Conservation (phyloP, 805 yeast species). For the Cyberlindnera misumaiensis region DNA sequence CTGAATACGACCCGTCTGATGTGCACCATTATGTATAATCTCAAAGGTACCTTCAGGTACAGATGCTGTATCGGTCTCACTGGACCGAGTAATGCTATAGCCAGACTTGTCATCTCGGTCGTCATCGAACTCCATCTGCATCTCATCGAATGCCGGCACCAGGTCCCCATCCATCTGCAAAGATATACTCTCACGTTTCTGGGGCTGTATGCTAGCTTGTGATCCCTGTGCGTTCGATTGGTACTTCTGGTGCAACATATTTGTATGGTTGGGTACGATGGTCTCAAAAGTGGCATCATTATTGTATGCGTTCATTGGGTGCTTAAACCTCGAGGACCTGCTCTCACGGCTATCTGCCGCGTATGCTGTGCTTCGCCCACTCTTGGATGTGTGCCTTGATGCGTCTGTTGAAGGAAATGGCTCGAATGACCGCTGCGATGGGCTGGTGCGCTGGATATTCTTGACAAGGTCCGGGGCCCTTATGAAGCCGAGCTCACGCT, state of each 20-base stretch:
- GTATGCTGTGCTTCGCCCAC: constrained; percentile 4
- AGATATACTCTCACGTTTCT: constrained; percentile 4
- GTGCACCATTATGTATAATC: no score
- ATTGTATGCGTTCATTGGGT: constrained; percentile 18
- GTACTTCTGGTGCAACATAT: constrained; percentile 16
- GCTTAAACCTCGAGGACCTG: constrained; percentile 13
- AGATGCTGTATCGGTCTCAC: no score
- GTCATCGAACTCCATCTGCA: constrained; percentile 18
- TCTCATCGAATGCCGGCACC: constrained; percentile 20
- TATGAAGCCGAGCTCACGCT: no score
- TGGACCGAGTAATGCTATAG: no score
- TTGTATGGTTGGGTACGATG: constrained; percentile 12
- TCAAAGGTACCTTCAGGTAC: no score
- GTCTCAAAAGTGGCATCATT: constrained; percentile 14
- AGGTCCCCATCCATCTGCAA: constrained; percentile 18
- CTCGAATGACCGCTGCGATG: no score
- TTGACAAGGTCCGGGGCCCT: no score
- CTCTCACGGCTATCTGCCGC: no score
- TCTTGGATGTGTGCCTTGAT: constrained; percentile 13
- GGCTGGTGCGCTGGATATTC: constrained; percentile 17
- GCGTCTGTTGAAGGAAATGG: not conserved
- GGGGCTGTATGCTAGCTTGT: not conserved
- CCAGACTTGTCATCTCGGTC: no score
- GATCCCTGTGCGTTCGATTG: not conserved
- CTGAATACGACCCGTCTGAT: no score